phyloP scores from a whole-genome alignment of 495 filamentous ascomycete species.

The Parachaetomium inaequale region DNA sequence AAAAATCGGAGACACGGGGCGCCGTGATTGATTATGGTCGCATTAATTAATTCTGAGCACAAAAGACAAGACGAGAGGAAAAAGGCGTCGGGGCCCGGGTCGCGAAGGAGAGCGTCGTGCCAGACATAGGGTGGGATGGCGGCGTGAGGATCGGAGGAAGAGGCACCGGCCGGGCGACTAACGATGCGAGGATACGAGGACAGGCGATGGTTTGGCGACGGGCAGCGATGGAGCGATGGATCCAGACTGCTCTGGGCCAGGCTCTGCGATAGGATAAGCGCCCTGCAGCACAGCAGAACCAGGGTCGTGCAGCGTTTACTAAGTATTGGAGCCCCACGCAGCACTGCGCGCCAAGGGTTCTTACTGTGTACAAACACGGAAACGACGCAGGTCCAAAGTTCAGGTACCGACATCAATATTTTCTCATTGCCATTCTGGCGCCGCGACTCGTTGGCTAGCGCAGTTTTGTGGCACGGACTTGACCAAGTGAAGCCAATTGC shows the following conservation, averaged over 20 bases:
- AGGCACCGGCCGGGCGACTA: slow-evolving; percentile 12
- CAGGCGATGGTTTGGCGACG: slow-evolving; percentile 1
- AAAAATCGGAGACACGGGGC: not conserved
- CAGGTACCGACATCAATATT: no score
- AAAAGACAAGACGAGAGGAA: not conserved
- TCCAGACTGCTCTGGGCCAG: not conserved
- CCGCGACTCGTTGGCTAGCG: no score
- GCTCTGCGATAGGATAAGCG: slow-evolving; percentile 12
- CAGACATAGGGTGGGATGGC: not conserved
- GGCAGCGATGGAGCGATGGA: slow-evolving; percentile 1
- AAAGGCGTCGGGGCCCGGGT: not conserved
- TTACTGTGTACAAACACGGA: no score
- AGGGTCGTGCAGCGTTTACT: slow-evolving; percentile 4
- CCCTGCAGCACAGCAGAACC: slow-evolving; percentile 9
- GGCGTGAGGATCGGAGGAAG: slow-evolving; percentile 8
- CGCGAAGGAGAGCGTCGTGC: not conserved
- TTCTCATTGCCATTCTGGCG: no score
- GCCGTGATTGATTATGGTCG: not conserved
- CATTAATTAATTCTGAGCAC: not conserved
- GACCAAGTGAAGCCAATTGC: no score
- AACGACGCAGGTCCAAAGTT: no score
- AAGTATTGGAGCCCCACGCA: slow-evolving; percentile 12
- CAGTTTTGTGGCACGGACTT: no score
- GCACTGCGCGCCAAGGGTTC: slow-evolving; percentile 4
- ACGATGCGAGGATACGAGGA: slow-evolving; percentile 10